A percentile compares a stretch with the other conserved stretches of the same genome.
phyloP scores from a whole-genome alignment of 2,329 filamentous ascomycete genomes.

The Stromatinia cepivora region DNA sequence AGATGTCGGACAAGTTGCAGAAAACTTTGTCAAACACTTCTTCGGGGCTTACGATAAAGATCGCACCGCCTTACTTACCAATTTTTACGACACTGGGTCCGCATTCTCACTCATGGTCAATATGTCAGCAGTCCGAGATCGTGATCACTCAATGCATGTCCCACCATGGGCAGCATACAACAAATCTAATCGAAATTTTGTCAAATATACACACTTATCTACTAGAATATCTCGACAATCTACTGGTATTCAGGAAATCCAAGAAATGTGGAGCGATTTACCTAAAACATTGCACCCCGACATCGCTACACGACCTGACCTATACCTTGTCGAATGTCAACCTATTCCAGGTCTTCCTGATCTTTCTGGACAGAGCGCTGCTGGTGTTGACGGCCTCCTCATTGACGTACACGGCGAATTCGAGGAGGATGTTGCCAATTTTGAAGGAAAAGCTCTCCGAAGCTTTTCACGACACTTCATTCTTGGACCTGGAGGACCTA shows the following conservation, averaged over 20 bases:
- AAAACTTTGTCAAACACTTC: slow-evolving; percentile 74
- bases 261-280: slow-evolving; percentile 66
- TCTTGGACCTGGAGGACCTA: slow-evolving; percentile 70
- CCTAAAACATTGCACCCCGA: slow-evolving; percentile 75
- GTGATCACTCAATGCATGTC: slow-evolving; percentile 44
- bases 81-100: slow-evolving; percentile 75
- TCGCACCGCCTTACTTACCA: slow-evolving; percentile 59
- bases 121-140: slow-evolving; percentile 54
- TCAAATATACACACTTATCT: slow-evolving; percentile 62
- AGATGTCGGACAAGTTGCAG: slow-evolving; percentile 72
- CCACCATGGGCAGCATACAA: slow-evolving; percentile 74
- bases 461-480: slow-evolving; percentile 83
- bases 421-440: slow-evolving; percentile 65
- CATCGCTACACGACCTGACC: slow-evolving; percentile 63
- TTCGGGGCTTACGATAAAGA: slow-evolving; percentile 73
- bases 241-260: slow-evolving; percentile 64
- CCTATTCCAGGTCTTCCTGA: slow-evolving; percentile 71
- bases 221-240: slow-evolving; percentile 66
- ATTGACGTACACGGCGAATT: slow-evolving; percentile 83
- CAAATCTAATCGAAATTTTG: slow-evolving; percentile 75
- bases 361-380: slow-evolving; percentile 59
- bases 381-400: slow-evolving; percentile 74
- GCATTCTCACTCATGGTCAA: slow-evolving; percentile 77
- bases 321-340: slow-evolving; percentile 83
- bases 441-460: slow-evolving; percentile 61